Percentiles rank a stretch among this genome's conserved stretches.
Conservation (phyloP, 371 early-diverging fungal genomes). For the Mucor mucedo region DNA sequence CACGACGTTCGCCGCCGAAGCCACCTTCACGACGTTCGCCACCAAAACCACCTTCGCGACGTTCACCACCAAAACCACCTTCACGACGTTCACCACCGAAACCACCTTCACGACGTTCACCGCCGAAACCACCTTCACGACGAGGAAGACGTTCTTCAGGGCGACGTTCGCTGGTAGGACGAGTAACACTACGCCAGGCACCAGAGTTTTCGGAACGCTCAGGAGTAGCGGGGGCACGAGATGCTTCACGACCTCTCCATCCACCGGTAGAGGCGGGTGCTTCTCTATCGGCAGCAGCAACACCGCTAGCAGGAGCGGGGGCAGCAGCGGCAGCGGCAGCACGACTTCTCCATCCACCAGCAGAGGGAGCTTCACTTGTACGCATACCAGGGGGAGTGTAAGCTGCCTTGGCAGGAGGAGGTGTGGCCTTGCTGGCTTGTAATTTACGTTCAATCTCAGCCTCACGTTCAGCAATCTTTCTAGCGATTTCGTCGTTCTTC, state of each 20-base stretch:
- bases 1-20: neutral
- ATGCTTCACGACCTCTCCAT: slow-evolving; percentile 16
- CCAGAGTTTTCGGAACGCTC: neutral
- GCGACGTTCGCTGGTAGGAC: slow-evolving; percentile 9
- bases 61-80: slow-evolving; percentile 4
- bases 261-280: slow-evolving; percentile 10
- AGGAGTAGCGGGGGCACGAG: neutral
- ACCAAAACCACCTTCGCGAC: slow-evolving; percentile 2
- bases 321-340: slow-evolving; percentile 14
- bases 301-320: slow-evolving; percentile 1
- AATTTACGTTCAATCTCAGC: slow-evolving; percentile 48
- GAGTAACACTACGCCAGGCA: slow-evolving; percentile 7
- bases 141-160: slow-evolving; percentile 7
- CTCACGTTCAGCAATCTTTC: slow-evolving; percentile 46
- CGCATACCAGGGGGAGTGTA: slow-evolving; percentile 17
- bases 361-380: slow-evolving; percentile 7
- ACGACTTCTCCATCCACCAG: slow-evolving; percentile 18
- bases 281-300: slow-evolving; percentile 3
- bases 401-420: slow-evolving; percentile 6
- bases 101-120: slow-evolving; percentile 14
- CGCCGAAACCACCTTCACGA: slow-evolving; percentile 1
- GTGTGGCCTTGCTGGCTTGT: slow-evolving; percentile 12
- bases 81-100: slow-evolving; percentile 14
- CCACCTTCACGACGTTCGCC: slow-evolving; percentile 1
- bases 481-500: slow-evolving; percentile 46